Evolutionary conservation across 192 early-diverging fungal genomes (phyloP).

Genomic region (Gaertneriomyces sp.): DNA sequence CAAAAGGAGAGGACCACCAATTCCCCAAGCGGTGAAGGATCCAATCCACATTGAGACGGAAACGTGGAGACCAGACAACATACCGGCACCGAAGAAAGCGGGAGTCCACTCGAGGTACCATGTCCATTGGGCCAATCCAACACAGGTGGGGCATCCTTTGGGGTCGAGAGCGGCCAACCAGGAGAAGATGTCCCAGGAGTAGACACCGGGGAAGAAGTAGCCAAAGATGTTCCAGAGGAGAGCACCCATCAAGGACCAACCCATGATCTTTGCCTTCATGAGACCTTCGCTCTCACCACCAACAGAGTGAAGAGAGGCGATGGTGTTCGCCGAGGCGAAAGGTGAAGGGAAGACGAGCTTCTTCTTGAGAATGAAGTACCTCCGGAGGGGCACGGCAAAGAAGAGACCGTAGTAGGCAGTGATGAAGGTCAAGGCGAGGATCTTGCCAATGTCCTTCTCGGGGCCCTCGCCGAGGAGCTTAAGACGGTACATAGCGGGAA

Average conservation of each 20-base stretch:
- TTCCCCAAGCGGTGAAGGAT: slow-evolving; percentile 51
- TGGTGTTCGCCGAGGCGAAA: slow-evolving; percentile 75
- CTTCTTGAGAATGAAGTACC: slow-evolving; percentile 73
- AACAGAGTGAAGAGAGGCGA: slow-evolving; percentile 51
- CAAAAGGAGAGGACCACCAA: slow-evolving; percentile 58
- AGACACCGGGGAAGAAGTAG: slow-evolving; percentile 32
- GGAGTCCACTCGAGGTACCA: slow-evolving; percentile 45
- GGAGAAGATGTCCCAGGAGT: slow-evolving; percentile 30
- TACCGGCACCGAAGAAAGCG: slow-evolving; percentile 61
- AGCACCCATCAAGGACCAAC: slow-evolving; percentile 35
- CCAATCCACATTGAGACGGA: slow-evolving; percentile 55
- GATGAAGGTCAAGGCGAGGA: slow-evolving; percentile 72
- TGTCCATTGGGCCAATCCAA: not conserved
- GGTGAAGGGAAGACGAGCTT: slow-evolving; percentile 82
- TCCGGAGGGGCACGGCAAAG: slow-evolving; percentile 58
- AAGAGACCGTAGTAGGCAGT: slow-evolving; percentile 86
- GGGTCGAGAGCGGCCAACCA: slow-evolving; percentile 16
- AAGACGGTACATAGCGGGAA: slow-evolving; percentile 75
- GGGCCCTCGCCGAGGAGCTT: slow-evolving; percentile 45
- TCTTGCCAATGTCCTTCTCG: slow-evolving; percentile 49
- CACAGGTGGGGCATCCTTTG: not conserved
- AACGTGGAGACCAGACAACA: slow-evolving; percentile 55
- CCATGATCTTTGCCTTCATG: slow-evolving; percentile 51
- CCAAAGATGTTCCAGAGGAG: slow-evolving; percentile 50
- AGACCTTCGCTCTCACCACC: slow-evolving; percentile 48